Base-by-base conservation (phyloP, 768 basidiomycete genomes). In the Hypsizygus marmoreus region DNA sequence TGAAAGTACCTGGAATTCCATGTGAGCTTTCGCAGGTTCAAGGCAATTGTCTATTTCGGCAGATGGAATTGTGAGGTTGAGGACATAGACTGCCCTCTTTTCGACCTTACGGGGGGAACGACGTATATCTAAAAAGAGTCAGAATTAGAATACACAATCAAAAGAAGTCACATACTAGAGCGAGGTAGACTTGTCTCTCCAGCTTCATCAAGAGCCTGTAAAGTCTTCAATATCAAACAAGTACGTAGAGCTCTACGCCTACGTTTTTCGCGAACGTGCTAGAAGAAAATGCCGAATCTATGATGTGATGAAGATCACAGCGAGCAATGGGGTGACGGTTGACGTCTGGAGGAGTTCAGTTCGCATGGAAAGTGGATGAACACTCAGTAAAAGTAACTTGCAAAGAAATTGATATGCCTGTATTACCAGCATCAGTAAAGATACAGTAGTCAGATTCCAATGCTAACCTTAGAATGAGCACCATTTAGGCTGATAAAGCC, bases 351-450 rank as follows among this genome's bases (percentile, higher is more conserved):
- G 23, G 29, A 23, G 36, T 39, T 30, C 33, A 32, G 32, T 51
- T 16, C 40, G 33, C 23, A 29, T 22, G 28, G 42, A 30, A 43
- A 32, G 47, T 44, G 48, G 29, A 40, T 26, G 28, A 54, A 26
- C 19, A 16, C 17, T 4, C 11, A 12, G 20, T 30, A 24, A 49
- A 28, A 20, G 12, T 33, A 16, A 64, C 83, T 56, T 61, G 94
- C 95, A 97, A 32, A 97, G 65, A 68, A 85, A 90, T 64, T 98
- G 95, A 63, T 86, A 80, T n/a, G 79, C 68, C 90, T 95, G 24
- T 50, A 63, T 50, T 32, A 47, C 29, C 52, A 32, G 47, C 56
- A 55, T 51, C 20, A 34, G 35, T 20, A 20, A 34, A 54, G 45
- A 49, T 54, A 47, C 26, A 30, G 17, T 55, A 43, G 6, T 2